Percentiles rank a stretch among this genome's conserved stretches.
Conservation (phyloP, 148 eudicot genomes). For the Salicornia ramosissima region DNA sequence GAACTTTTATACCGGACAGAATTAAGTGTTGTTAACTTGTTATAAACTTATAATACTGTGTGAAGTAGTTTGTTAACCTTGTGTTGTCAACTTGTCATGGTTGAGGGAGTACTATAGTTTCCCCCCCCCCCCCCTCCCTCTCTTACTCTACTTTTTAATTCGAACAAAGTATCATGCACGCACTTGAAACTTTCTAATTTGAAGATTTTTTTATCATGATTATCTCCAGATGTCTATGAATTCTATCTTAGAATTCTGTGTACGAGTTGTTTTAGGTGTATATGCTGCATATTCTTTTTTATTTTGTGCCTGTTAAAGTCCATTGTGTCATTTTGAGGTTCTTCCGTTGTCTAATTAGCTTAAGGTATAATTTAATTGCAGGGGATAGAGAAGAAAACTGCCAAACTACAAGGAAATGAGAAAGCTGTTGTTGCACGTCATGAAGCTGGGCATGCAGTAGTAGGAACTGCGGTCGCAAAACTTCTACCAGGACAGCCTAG, state of each 20-base stretch:
- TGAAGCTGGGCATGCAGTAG: conserved; percentile 98
- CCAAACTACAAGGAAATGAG: conserved; percentile 79
- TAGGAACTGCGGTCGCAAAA: conserved; percentile 92
- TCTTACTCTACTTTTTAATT: too few relatives aligned
- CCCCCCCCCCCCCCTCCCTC: too few relatives aligned
- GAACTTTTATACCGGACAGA: neutral
- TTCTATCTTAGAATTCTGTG: neutral
- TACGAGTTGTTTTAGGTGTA: neutral
- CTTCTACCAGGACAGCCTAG: conserved; percentile 95
- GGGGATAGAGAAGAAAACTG: conserved; percentile 95
- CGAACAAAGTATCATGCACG: too few relatives aligned
- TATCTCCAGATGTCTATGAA: neutral
- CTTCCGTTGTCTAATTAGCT: neutral
- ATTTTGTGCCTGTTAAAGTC: neutral
- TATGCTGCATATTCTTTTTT: neutral
- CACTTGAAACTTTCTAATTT: too few relatives aligned
- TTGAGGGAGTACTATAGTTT: too few relatives aligned
- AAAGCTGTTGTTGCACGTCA: conserved; percentile 98
- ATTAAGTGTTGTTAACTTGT: too few relatives aligned
- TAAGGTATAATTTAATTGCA: conserved; percentile 21
- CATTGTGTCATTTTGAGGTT: neutral
- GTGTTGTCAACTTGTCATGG: neutral
- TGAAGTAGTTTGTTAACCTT: neutral
- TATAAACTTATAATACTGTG: neutral
- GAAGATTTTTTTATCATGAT: neutral